Percentiles rank a stretch among this genome's conserved stretches.
Evolutionary conservation across 2,329 filamentous ascomycete species (phyloP).

Genomic region (Aureobasidium musti): DNA sequence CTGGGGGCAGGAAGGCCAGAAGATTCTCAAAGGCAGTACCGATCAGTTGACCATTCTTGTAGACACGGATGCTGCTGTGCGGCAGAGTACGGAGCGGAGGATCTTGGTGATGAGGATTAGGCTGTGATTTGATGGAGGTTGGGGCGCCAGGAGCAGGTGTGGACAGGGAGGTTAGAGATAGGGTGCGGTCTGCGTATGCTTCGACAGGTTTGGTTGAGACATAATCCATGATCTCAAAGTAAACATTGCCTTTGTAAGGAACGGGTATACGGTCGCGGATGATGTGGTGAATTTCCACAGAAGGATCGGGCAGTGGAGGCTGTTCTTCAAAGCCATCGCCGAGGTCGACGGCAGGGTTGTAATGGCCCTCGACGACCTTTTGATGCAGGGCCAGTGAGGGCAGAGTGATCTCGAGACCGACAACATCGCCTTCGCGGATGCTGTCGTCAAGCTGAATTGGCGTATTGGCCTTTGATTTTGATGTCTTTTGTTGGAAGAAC

Average conservation of each 20-base stretch:
- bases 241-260: conserved; percentile 87
- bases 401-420: conserved; percentile 88
- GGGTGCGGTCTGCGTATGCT: conserved; percentile 55
- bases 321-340: conserved; percentile 55
- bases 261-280: conserved; percentile 95
- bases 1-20: conserved; percentile 86
- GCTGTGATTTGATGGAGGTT: conserved; percentile 56
- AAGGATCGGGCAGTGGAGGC: conserved; percentile 41
- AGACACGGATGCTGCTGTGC: conserved; percentile 80
- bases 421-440: conserved; percentile 86
- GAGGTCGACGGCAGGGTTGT: conserved; percentile 80
- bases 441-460: conserved; percentile 55
- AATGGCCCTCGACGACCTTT: conserved; percentile 82
- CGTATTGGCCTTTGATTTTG: conserved; percentile 45
- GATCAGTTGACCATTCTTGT: conserved; percentile 86
- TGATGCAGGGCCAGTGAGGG: conserved; percentile 83
- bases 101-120: conserved; percentile 70
- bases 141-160: conserved; percentile 53
- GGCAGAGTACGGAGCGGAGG: conserved; percentile 84
- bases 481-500: conserved; percentile 58
- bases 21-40: conserved; percentile 87
- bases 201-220: conserved; percentile 86
- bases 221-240: conserved; percentile 92
- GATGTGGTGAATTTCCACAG: conserved; percentile 66
- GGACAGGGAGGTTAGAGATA: conserved; percentile 65